Conservation (phyloP, 805 yeast species). For the Candida taoyuanica region DNA sequence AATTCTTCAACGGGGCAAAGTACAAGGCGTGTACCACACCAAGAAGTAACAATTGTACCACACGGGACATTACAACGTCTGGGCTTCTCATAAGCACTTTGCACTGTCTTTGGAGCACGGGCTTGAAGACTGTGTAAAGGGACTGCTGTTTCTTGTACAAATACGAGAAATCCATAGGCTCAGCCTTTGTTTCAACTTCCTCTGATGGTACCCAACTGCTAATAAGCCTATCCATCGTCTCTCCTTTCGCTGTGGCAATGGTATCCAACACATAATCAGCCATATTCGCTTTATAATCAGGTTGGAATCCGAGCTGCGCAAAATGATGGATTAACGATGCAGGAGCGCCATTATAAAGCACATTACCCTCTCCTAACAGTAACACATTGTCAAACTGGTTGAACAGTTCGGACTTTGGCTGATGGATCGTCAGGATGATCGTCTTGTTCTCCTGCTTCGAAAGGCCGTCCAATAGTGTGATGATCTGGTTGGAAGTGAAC, state of each 20-base stretch:
- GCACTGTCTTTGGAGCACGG: conserved; percentile 31
- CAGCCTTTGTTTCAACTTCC: conserved; percentile 20
- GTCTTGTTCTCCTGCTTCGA: conserved; percentile 57
- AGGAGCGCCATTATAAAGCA: conserved; percentile 59
- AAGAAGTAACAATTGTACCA: conserved; percentile 58
- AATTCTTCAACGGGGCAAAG: conserved; percentile 53
- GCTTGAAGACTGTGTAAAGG: conserved; percentile 28
- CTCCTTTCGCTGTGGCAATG: conserved; percentile 36
- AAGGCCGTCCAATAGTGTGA: conserved; percentile 53
- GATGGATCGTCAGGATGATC: conserved; percentile 75
- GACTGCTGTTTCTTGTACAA: conserved; percentile 11
- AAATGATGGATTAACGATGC: conserved; percentile 45
- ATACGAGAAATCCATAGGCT: conserved; percentile 21
- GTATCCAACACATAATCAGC: conserved; percentile 75
- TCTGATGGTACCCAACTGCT: conserved; percentile 5
- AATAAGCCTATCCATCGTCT: conserved; percentile 12
- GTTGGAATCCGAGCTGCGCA: conserved; percentile 27
- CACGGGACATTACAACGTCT: conserved; percentile 60
- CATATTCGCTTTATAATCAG: conserved; percentile 50
- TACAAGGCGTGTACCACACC: conserved; percentile 64
- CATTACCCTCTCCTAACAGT: conserved; percentile 34
- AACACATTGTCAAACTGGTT: conserved; percentile 69
- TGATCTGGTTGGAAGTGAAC: conserved; percentile 65
- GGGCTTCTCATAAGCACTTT: conserved; percentile 41
- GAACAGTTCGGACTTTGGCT: conserved; percentile 69